Conservation (phyloP, 2,329 filamentous ascomycete species). For the Neophaeococcomyces mojaviensis region DNA sequence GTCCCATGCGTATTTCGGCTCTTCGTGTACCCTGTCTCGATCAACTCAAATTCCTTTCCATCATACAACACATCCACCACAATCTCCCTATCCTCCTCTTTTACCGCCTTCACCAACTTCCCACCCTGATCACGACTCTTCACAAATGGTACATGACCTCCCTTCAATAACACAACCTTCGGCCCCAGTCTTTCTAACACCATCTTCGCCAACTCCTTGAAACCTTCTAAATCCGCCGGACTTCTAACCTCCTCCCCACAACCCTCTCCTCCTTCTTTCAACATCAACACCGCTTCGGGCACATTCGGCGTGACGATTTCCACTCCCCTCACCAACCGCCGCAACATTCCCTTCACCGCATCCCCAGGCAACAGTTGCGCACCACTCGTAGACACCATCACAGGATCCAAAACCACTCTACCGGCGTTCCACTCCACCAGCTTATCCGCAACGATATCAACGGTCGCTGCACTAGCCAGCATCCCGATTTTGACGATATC, state of each 20-base stretch:
- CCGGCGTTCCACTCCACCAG: constrained; percentile 46
- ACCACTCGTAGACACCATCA: constrained; percentile 64
- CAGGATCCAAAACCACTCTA: constrained; percentile 63
- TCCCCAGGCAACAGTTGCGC: constrained; percentile 39
- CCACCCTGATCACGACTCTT: constrained; percentile 22
- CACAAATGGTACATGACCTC: constrained; percentile 77
- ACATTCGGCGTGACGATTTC: constrained; percentile 44
- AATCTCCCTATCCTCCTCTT: constrained; percentile 52
- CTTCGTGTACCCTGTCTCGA: constrained; percentile 63
- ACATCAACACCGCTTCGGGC: constrained; percentile 39
- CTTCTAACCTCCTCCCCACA: constrained; percentile 31
- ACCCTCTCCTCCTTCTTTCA: constrained; percentile 30
- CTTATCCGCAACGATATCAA: constrained; percentile 59
- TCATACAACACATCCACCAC: constrained; percentile 73
- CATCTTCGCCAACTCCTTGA: constrained; percentile 60
- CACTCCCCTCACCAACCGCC: constrained; percentile 33
- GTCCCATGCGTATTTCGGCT: constrained; percentile 88
- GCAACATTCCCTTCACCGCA: constrained; percentile 35
- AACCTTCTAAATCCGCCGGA: constrained; percentile 53
- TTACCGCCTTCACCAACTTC: constrained; percentile 52
- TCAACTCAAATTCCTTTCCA: constrained; percentile 47
- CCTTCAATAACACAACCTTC: constrained; percentile 77
- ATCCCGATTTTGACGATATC: constrained; percentile 75
- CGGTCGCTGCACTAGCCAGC: constrained; percentile 66
- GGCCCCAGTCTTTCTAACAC: constrained; percentile 61